Evolutionary conservation across 805 yeast genomes (phyloP).

Genomic region (Cyberlindnera veronae): DNA sequence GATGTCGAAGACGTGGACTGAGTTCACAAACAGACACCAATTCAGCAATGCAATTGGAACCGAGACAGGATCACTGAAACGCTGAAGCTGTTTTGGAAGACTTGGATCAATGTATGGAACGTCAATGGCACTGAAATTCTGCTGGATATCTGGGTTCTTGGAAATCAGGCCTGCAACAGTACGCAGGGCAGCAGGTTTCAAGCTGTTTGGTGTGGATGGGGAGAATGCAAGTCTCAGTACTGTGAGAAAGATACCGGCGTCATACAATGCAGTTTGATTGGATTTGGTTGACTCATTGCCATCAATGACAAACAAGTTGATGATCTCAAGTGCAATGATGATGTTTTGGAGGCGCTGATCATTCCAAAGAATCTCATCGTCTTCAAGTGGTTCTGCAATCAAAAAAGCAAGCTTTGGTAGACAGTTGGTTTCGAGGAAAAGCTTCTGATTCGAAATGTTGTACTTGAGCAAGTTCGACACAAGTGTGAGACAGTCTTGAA

Average conservation of each 20-base stretch:
- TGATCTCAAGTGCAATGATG: conserved; percentile 64
- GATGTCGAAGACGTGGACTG: conserved; percentile 81
- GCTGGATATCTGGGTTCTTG: conserved; percentile 64
- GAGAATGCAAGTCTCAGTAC: conserved; percentile 71
- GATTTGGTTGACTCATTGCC: conserved; percentile 61
- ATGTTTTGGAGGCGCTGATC: conserved; percentile 70
- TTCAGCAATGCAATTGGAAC: conserved; percentile 71
- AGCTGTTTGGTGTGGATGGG: conserved; percentile 54
- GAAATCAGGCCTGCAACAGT: conserved; percentile 77
- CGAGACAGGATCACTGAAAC: conserved; percentile 46
- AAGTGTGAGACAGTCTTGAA: conserved; percentile 82
- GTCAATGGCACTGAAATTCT: conserved; percentile 72
- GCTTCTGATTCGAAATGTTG: conserved; percentile 86
- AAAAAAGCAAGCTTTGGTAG: conserved; percentile 60
- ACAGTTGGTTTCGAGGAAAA: conserved; percentile 83
- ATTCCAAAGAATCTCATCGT: conserved; percentile 60
- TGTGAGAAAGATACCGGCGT: conserved; percentile 60
- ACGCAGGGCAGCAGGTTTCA: conserved; percentile 65
- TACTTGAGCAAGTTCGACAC: conserved; percentile 69
- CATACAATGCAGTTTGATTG: conserved; percentile 60
- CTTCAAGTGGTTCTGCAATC: conserved; percentile 55
- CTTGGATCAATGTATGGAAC: conserved; percentile 89
- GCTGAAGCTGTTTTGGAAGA: conserved; percentile 35
- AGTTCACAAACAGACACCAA: conserved; percentile 78
- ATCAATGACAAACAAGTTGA: conserved; percentile 66